phyloP scores from a whole-genome alignment of 768 basidiomycete species.

The Serendipita sp. region DNA sequence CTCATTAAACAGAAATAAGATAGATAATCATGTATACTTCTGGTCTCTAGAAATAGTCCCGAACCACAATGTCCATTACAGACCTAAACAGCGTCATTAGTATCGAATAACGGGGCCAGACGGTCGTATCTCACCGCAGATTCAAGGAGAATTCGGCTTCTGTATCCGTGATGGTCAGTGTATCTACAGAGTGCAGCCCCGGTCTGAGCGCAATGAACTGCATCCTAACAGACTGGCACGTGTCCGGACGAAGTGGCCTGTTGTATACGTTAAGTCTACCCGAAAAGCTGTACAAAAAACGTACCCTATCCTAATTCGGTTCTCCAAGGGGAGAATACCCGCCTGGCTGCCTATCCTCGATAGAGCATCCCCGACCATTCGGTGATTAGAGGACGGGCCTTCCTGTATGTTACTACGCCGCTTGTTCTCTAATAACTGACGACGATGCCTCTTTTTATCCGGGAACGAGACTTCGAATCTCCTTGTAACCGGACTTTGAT shows the following conservation, averaged over 20 bases:
- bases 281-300: conserved; percentile 14
- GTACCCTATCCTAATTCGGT: conserved; percentile 64
- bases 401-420: neutral
- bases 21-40: neutral
- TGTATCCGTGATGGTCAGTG: conserved; percentile 55
- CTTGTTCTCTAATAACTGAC: conserved; percentile 14
- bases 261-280: conserved; percentile 2
- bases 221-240: conserved; percentile 78
- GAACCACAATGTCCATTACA: conserved; percentile 60
- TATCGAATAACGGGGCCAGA: conserved; percentile 1
- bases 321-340: conserved; percentile 61
- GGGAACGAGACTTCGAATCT: conserved; percentile 64
- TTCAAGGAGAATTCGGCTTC: conserved; percentile 60
- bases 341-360: conserved; percentile 20
- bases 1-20: no score
- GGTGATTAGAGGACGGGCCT: conserved; percentile 17
- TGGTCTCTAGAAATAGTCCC: conserved; percentile 23
- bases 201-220: conserved; percentile 66
- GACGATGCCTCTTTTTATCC: conserved; percentile 29
- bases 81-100: conserved; percentile 27
- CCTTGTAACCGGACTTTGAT: conserved; percentile 58
- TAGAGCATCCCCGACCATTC: neutral
- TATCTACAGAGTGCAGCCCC: conserved; percentile 63
- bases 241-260: conserved; percentile 63
- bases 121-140: conserved; percentile 35